phyloP scores from a whole-genome alignment of 495 filamentous ascomycete genomes.

The Neurospora discreta region DNA sequence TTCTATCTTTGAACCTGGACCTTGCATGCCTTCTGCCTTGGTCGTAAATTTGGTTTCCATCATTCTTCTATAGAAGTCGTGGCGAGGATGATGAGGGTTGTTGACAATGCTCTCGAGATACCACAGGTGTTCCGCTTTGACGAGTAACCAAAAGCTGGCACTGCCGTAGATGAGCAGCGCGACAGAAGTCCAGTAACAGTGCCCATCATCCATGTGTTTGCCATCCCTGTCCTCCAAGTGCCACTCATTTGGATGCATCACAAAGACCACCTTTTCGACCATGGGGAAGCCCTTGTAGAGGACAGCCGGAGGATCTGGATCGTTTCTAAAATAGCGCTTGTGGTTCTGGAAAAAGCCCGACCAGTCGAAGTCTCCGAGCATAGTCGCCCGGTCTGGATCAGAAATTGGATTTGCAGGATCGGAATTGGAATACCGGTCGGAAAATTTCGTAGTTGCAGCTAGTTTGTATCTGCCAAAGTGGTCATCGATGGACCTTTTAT shows the following conservation, averaged over 20 bases:
- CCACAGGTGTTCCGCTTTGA: constrained; percentile 20
- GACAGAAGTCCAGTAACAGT: constrained; percentile 13
- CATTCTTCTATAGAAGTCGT: constrained; percentile 7
- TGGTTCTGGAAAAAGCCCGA: neutral
- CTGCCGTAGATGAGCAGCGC: constrained; percentile 13
- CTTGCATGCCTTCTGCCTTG: neutral
- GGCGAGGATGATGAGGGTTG: constrained; percentile 11
- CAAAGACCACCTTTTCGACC: constrained; percentile 12
- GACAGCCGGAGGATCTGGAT: neutral
- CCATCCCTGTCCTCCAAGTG: neutral
- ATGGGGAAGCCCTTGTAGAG: constrained; percentile 9
- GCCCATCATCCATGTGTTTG: constrained; percentile 1
- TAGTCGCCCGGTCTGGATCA: neutral
- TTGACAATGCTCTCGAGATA: constrained; percentile 8
- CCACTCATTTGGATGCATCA: constrained; percentile 13
- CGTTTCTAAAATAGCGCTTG: neutral
- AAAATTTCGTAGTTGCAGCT: neutral
- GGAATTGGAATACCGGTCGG: neutral
- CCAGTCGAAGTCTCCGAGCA: neutral
- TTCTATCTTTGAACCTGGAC: rapidly evolving
- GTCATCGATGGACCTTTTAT: neutral
- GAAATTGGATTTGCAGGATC: neutral
- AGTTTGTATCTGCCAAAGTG: neutral
- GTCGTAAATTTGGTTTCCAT: neutral
- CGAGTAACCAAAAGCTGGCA: constrained; percentile 10